Evolutionary conservation across 2,329 filamentous ascomycete species (phyloP).

Genomic region (Chaetomium olivaceum): DNA sequence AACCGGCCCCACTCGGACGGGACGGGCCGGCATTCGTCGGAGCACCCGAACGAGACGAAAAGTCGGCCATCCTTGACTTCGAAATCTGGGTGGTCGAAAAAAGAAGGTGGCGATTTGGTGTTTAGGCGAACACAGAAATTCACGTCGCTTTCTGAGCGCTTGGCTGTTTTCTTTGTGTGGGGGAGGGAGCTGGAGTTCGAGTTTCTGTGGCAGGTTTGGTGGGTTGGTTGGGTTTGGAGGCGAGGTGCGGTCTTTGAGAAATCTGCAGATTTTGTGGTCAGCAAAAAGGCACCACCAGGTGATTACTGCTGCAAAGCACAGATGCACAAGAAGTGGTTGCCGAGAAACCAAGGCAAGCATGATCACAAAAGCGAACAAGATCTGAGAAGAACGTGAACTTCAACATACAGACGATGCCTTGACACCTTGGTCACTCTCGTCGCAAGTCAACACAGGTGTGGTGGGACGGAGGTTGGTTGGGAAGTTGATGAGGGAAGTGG

Average conservation of each 20-base stretch:
- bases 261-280: not conserved
- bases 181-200: not conserved
- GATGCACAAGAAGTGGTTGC: not conserved
- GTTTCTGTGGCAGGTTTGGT: not conserved
- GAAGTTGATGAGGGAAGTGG: not conserved
- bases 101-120: not conserved
- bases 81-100: not conserved
- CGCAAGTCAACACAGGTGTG: not conserved
- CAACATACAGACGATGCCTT: not conserved
- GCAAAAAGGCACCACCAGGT: not conserved
- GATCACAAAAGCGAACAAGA: not conserved
- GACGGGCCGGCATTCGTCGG: not conserved
- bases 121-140: not conserved
- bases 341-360: not conserved
- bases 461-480: not conserved
- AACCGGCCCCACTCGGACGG: not conserved
- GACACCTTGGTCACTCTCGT: not conserved
- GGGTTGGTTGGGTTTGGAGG: not conserved
- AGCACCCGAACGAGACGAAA: conserved; percentile 17
- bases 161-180: not conserved
- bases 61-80: not conserved
- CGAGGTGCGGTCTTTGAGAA: not conserved
- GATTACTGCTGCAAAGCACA: not conserved
- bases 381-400: not conserved
- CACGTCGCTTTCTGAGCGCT: not conserved